Evolutionary conservation across 1,284 basidiomycete genomes (phyloP).

Genomic region (Cronartium ribicola): DNA sequence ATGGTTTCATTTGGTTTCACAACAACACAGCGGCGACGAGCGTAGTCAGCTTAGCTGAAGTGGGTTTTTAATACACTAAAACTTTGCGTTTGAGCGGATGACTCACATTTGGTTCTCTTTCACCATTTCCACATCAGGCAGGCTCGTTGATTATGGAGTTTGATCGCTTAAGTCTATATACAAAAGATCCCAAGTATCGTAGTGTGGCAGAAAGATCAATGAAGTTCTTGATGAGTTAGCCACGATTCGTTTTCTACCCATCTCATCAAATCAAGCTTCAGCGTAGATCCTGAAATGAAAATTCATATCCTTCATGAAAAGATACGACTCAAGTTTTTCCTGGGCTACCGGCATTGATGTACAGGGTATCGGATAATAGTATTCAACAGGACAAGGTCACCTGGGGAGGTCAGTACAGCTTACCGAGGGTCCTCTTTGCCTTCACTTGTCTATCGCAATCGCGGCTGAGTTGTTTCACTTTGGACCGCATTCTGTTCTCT

Average conservation of each 20-base stretch:
- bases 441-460: background rate
- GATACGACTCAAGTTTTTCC: slow-evolving; percentile 11
- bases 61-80: background rate
- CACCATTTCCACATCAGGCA: slow-evolving; percentile 9
- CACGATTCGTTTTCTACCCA: background rate
- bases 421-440: background rate
- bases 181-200: slow-evolving; percentile 28
- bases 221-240: slow-evolving; percentile 29
- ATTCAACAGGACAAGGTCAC: slow-evolving; percentile 16
- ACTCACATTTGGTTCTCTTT: background rate
- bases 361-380: slow-evolving; percentile 29
- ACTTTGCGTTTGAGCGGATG: background rate
- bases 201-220: slow-evolving; percentile 18
- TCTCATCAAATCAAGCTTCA: background rate
- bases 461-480: background rate
- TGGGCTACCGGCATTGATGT: slow-evolving; percentile 23
- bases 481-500: background rate
- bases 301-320: background rate
- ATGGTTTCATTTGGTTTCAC: slow-evolving; percentile 11
- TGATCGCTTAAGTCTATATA: slow-evolving; percentile 35
- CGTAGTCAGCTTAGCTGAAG: slow-evolving; percentile 27
- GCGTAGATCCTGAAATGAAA: background rate
- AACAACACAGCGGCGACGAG: slow-evolving; percentile 5
- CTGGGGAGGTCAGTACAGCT: slow-evolving; percentile 19
- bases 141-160: slow-evolving; percentile 39